These are phyloP conservation scores for Venturia pyrina DNA, from an alignment of 2,329 filamentous ascomycete species.

Conservation along the genomic window DNA sequence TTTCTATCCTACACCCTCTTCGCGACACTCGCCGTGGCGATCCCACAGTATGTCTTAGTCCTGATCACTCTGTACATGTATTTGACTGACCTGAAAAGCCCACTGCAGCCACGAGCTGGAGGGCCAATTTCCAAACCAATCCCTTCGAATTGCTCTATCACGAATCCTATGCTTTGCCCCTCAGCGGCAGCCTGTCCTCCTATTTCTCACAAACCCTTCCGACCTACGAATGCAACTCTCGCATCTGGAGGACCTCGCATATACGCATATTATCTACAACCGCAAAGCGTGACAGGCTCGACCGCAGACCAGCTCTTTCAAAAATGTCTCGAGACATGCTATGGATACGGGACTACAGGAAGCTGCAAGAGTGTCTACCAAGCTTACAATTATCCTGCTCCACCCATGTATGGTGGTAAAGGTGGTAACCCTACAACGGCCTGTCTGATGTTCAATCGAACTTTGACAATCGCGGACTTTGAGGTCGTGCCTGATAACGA, in stretches of 20 bases:
- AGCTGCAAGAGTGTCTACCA: conserved; percentile 28
- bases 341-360: conserved; percentile 26
- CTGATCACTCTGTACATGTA: not conserved
- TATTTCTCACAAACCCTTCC: not conserved
- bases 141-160: conserved; percentile 5
- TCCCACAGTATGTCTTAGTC: not conserved
- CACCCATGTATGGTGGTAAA: conserved; percentile 22
- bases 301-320: not conserved
- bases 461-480: conserved; percentile 22
- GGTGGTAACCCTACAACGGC: conserved; percentile 24
- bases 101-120: conserved; percentile 2
- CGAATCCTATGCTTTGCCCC: not conserved
- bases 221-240: not conserved
- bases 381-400: conserved; percentile 27
- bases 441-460: conserved; percentile 27
- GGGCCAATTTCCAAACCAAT: conserved; percentile 9
- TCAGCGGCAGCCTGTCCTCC: not conserved
- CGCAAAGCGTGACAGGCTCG: not conserved
- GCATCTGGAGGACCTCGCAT: not conserved
- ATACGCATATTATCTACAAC: conserved; percentile 12
- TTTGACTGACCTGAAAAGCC: not conserved
- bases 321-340: conserved; percentile 20
- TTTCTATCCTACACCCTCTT: not conserved
- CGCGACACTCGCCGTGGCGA: not conserved
- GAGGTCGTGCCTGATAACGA: conserved; percentile 17